phyloP scores from a whole-genome alignment of 345 rosid species.

The Rhodomyrtus tomentosa region DNA sequence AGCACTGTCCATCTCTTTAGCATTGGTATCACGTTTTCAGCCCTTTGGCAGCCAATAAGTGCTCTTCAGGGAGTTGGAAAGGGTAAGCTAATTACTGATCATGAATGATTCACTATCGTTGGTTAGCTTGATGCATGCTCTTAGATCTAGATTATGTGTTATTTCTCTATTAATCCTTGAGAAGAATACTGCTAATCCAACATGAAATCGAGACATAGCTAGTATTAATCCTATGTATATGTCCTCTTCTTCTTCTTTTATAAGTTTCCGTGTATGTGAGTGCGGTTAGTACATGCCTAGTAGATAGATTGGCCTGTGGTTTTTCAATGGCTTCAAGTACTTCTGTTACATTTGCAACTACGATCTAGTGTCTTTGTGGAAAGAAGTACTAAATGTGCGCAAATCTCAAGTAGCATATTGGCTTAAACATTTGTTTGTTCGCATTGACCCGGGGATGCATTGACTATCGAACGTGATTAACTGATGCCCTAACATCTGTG shows the following conservation, averaged over 20 bases:
- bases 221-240: background rate
- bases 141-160: background rate
- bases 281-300: background rate
- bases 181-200: background rate
- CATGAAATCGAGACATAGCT: background rate
- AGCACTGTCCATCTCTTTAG: conserved; percentile 97
- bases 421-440: background rate
- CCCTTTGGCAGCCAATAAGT: conserved; percentile 96
- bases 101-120: background rate
- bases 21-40: conserved; percentile 96
- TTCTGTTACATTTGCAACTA: background rate
- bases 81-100: conserved; percentile 36
- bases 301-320: background rate
- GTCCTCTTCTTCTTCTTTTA: background rate
- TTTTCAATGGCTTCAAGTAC: background rate
- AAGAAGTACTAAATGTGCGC: background rate
- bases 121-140: background rate
- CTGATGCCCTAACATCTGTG: background rate
- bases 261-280: background rate
- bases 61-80: conserved; percentile 98
- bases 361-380: background rate
- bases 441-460: background rate
- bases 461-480: background rate
- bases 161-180: background rate
- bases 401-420: background rate